Conservation (phyloP, 73 alveolate genomes). For the Uronychia binucleata region DNA sequence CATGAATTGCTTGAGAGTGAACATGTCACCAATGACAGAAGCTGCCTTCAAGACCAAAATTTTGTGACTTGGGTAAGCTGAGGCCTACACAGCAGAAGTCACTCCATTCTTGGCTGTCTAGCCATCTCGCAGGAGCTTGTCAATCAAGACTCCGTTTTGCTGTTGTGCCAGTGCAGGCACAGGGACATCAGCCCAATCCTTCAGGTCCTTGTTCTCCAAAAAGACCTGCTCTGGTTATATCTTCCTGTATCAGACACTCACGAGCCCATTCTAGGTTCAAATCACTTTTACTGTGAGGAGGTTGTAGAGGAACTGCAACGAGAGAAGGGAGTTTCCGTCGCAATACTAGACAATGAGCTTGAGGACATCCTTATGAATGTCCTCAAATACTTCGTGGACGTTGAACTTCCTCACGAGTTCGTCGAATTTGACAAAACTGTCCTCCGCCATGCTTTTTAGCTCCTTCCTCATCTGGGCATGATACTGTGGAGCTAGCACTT, state of each 20-base stretch:
- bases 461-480: slow-evolving; percentile 40
- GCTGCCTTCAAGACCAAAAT: slow-evolving; percentile 53
- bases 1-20: slow-evolving; percentile 35
- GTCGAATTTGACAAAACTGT: no score
- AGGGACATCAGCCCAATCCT: slow-evolving; percentile 57
- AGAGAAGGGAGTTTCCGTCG: slow-evolving; percentile 54
- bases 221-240: slow-evolving; percentile 12
- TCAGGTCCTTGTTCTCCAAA: slow-evolving; percentile 24
- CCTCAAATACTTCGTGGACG: slow-evolving; percentile 24
- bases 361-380: slow-evolving; percentile 37
- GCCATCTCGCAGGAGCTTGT: slow-evolving; percentile 29
- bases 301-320: slow-evolving; percentile 38
- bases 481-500: no score
- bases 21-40: slow-evolving; percentile 62
- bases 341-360: slow-evolving; percentile 38
- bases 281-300: slow-evolving; percentile 30
- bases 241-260: slow-evolving; percentile 15
- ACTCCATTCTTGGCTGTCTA: slow-evolving; percentile 26
- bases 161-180: slow-evolving; percentile 43
- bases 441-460: slow-evolving; percentile 32
- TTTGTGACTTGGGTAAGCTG: slow-evolving; percentile 21
- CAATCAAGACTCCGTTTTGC: slow-evolving; percentile 37
- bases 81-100: slow-evolving; percentile 15
- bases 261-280: not conserved
- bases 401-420: slow-evolving; percentile 11